These are phyloP conservation scores for Lentinus tigrinus DNA, from an alignment of 768 basidiomycete species.

Conservation along the genomic window DNA sequence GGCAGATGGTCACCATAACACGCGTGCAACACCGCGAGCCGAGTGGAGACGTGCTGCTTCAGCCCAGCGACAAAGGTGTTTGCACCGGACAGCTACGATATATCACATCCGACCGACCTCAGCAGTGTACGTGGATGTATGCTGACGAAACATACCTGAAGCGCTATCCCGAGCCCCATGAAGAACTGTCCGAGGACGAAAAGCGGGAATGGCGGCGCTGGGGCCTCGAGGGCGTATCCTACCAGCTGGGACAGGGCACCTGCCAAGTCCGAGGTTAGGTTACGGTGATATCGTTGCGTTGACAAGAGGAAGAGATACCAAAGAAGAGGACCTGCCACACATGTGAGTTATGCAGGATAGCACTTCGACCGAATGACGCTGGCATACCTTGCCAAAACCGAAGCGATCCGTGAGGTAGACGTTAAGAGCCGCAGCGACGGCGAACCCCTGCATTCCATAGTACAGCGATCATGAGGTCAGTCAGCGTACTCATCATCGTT, in stretches of 20 bases:
- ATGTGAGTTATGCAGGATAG: neutral
- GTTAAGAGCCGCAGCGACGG: conserved; percentile 46
- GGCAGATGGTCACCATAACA: conserved; percentile 49
- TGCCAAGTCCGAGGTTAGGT: neutral
- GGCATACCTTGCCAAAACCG: conserved; percentile 48
- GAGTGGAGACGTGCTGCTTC: conserved; percentile 51
- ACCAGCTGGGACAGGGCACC: conserved; percentile 44
- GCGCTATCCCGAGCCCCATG: conserved; percentile 50
- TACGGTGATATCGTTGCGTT: neutral
- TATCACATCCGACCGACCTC: neutral
- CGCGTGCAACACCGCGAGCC: conserved; percentile 71
- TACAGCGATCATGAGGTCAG: no score
- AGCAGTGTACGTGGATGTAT: neutral
- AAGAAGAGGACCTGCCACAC: conserved; percentile 40
- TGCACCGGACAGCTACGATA: conserved; percentile 61
- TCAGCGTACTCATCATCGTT: no score
- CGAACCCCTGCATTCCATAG: conserved; percentile 40
- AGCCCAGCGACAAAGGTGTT: conserved; percentile 68
- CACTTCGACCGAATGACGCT: neutral
- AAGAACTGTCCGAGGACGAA: conserved; percentile 51
- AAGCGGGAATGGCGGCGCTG: conserved; percentile 63
- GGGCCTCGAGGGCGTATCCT: conserved; percentile 52
- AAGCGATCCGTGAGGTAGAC: conserved; percentile 45
- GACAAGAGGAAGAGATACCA: conserved; percentile 24
- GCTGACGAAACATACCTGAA: conserved; percentile 37